Conservation (phyloP, 179 eudicot species). For the Sideroxylon spinosum region DNA sequence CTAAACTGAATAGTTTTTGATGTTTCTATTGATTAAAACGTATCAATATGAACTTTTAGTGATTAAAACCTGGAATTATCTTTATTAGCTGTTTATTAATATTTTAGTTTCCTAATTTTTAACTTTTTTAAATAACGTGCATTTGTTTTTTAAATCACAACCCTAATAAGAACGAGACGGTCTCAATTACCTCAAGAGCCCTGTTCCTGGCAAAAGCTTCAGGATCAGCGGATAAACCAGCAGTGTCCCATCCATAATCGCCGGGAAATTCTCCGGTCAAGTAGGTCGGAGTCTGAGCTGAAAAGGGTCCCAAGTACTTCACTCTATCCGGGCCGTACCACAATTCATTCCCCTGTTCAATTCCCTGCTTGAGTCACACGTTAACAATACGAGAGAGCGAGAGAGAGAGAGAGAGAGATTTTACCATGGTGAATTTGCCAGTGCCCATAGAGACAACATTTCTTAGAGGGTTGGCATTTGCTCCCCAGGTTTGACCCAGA, state of each 20-base stretch:
- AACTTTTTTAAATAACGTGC: too few relatives aligned
- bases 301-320: slow-evolving; percentile 77
- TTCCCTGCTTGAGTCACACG: not conserved
- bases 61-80: too few relatives aligned
- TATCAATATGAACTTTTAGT: too few relatives aligned
- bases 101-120: too few relatives aligned
- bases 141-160: too few relatives aligned
- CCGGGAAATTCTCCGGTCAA: slow-evolving; percentile 83
- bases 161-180: not conserved
- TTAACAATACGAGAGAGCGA: not conserved
- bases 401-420: not conserved
- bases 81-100: too few relatives aligned
- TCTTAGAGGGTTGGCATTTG: slow-evolving; percentile 52
- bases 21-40: too few relatives aligned
- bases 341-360: slow-evolving; percentile 49
- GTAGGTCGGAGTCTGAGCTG: slow-evolving; percentile 88
- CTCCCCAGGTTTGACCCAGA: slow-evolving; percentile 30
- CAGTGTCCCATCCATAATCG: slow-evolving; percentile 95
- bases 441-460: slow-evolving; percentile 57
- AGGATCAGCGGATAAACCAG: slow-evolving; percentile 88
- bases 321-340: slow-evolving; percentile 92
- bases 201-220: slow-evolving; percentile 85
- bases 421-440: slow-evolving; percentile 62
- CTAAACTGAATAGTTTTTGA: too few relatives aligned
- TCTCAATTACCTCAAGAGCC: slow-evolving; percentile 75